phyloP scores from a whole-genome alignment of 2,329 filamentous ascomycete species.

The Colletotrichum orbiculare region DNA sequence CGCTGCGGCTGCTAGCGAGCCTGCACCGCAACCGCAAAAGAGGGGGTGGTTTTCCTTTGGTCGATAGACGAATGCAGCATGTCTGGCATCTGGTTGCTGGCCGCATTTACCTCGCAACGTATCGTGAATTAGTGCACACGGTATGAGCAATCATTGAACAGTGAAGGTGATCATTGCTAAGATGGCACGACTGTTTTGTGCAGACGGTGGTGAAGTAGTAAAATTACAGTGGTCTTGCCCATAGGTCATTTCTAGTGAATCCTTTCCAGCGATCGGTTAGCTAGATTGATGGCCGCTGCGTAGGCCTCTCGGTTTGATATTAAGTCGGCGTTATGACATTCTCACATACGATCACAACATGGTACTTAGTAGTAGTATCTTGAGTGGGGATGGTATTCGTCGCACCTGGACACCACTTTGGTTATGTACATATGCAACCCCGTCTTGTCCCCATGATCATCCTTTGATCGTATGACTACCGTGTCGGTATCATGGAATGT shows the following conservation, averaged over 20 bases:
- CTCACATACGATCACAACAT: not conserved
- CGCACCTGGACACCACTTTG: conserved; percentile 54
- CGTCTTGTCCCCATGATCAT: conserved; percentile 52
- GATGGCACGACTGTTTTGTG: no score
- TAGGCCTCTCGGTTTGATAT: no score
- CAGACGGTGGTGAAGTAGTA: no score
- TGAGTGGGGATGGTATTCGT: conserved; percentile 71
- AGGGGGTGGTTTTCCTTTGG: conserved; percentile 84
- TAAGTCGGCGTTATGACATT: no score
- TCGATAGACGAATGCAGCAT: conserved; percentile 49
- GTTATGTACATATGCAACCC: conserved; percentile 57
- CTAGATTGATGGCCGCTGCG: no score
- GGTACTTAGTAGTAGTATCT: conserved; percentile 30
- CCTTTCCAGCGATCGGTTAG: no score
- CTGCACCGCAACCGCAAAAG: conserved; percentile 64
- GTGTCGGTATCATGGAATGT: conserved; percentile 52
- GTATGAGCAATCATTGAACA: no score
- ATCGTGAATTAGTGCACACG: no score
- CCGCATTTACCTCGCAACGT: not conserved
- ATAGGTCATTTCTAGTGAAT: no score
- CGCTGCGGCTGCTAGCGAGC: conserved; percentile 40
- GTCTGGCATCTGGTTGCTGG: not conserved
- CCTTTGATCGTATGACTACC: conserved; percentile 58
- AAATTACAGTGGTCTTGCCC: no score
- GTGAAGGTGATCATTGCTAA: no score